phyloP scores from a whole-genome alignment of 345 rosid species.

The Murraya paniculata region DNA sequence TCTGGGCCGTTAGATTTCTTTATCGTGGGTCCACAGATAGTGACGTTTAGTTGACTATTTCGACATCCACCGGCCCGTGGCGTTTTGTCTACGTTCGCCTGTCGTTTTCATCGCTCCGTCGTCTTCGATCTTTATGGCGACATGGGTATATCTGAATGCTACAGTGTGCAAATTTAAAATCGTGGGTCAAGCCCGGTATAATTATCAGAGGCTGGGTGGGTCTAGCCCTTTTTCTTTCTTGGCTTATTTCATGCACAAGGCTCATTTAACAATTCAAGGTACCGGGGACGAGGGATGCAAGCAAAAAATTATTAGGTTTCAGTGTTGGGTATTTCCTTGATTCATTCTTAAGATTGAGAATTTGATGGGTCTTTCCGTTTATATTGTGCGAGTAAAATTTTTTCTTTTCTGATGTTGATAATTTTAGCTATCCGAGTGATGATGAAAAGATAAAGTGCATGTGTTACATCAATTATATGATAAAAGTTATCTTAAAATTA shows the following conservation, averaged over 20 bases:
- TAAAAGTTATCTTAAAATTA: neutral
- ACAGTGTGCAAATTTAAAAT: neutral
- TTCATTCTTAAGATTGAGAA: no score
- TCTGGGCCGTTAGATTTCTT: slow-evolving; percentile 21
- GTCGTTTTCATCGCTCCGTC: slow-evolving; percentile 25
- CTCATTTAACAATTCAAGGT: no score
- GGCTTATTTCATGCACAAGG: neutral
- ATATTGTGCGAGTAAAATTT: no score
- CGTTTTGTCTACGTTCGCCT: slow-evolving; percentile 25
- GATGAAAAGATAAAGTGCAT: neutral
- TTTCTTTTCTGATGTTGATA: no score
- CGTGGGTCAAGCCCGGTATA: neutral
- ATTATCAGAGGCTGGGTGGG: neutral
- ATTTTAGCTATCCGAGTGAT: neutral
- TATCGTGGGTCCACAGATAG: slow-evolving; percentile 18
- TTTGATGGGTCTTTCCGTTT: no score
- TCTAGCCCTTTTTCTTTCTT: neutral
- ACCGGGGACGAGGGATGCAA: no score
- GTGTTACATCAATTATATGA: neutral
- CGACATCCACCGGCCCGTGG: slow-evolving; percentile 8
- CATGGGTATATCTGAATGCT: slow-evolving; percentile 15
- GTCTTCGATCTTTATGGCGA: slow-evolving; percentile 22
- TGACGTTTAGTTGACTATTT: slow-evolving; percentile 26
- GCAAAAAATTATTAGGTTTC: no score
- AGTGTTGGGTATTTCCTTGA: no score